Evolutionary conservation across 768 basidiomycete species (phyloP).

Genomic region (Lactarius deliciosus): DNA sequence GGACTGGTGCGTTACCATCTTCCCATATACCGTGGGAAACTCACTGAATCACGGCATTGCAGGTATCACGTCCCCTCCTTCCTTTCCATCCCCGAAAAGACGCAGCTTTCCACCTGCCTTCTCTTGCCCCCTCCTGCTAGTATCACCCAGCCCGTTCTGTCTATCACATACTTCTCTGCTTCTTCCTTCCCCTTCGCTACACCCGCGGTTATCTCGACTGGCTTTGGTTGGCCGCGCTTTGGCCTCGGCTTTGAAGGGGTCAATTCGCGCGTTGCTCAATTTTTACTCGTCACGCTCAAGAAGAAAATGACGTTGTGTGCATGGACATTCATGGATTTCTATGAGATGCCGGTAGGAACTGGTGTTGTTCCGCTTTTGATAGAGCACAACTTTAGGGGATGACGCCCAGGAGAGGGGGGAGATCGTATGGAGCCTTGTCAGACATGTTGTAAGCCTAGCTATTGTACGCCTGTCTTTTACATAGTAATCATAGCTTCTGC

Average conservation of each 20-base stretch:
- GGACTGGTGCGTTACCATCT: constrained; percentile 65
- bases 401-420: not conserved
- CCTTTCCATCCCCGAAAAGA: constrained; percentile 82
- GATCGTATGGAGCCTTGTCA: not conserved
- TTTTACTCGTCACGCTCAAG: constrained; percentile 60
- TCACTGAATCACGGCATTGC: constrained; percentile 6
- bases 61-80: constrained; percentile 85
- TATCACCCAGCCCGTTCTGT: constrained; percentile 46
- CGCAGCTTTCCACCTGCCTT: constrained; percentile 51
- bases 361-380: constrained; percentile 64
- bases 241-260: constrained; percentile 85
- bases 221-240: constrained; percentile 77
- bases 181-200: constrained; percentile 77
- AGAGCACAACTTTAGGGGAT: constrained; percentile 73
- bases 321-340: constrained; percentile 79
- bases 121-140: constrained; percentile 44
- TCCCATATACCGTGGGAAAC: constrained; percentile 2
- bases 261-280: constrained; percentile 69
- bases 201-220: constrained; percentile 74
- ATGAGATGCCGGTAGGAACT: constrained; percentile 51
- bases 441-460: not conserved
- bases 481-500: not conserved
- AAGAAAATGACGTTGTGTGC: constrained; percentile 50
- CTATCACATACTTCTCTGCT: constrained; percentile 82
- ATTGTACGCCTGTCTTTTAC: not conserved